Evolutionary conservation across 140 eudicot species (phyloP).

Genomic region (Anethum foeniculum): DNA sequence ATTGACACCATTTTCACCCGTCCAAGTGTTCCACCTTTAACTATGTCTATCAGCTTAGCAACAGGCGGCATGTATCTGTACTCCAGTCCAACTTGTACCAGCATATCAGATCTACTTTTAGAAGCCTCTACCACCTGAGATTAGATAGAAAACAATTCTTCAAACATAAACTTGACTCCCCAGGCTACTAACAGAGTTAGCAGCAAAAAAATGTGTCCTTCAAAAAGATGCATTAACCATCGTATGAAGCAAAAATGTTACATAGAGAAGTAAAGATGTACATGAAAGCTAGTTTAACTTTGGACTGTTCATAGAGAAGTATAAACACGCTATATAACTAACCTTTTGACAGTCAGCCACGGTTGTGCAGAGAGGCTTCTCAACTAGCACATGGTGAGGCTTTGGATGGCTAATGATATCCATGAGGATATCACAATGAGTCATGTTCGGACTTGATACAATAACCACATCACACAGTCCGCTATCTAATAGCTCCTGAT

Average conservation of each 20-base stretch:
- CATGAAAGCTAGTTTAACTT: not conserved
- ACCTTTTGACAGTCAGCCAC: constrained; percentile 79
- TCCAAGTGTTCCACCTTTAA: constrained; percentile 66
- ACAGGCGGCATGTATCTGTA: constrained; percentile 99
- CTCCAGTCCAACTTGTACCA: constrained; percentile 93
- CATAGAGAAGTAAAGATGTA: not conserved
- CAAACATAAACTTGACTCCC: not conserved
- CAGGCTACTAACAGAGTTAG: not conserved
- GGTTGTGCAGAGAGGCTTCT: constrained; percentile 91
- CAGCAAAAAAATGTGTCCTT: not conserved
- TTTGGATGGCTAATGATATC: constrained; percentile 77
- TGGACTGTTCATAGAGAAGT: not conserved
- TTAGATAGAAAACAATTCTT: not conserved
- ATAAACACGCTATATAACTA: not conserved
- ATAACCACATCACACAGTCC: constrained; percentile 89
- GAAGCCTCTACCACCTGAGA: constrained; percentile 86
- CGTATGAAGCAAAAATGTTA: not conserved
- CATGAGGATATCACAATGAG: constrained; percentile 80
- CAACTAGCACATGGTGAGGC: constrained; percentile 82
- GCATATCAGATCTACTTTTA: constrained; percentile 69
- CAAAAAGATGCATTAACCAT: not conserved
- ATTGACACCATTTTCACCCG: constrained; percentile 85
- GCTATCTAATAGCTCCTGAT: constrained; percentile 65
- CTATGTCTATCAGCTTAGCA: constrained; percentile 82
- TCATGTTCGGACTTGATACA: constrained; percentile 92